Percentiles rank a stretch among this genome's conserved stretches.
Evolutionary conservation across 495 filamentous ascomycete species (phyloP).

Genomic region (Aspergillus campestris): DNA sequence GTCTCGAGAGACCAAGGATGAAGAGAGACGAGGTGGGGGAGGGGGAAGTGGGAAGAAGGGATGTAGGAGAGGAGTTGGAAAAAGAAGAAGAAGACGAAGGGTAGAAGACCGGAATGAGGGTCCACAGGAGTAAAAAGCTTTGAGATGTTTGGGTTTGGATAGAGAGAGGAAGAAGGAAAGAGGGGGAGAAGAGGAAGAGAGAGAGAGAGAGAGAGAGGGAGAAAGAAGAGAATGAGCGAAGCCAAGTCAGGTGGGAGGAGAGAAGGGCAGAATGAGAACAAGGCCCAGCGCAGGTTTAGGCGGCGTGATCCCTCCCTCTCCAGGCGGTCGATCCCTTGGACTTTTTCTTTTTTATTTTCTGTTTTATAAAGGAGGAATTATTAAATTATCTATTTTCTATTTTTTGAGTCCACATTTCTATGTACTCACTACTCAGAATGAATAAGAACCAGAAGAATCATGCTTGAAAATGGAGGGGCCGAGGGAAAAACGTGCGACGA

Average conservation of each 20-base stretch:
- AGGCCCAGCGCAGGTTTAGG: slow-evolving; percentile 18
- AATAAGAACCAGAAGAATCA: too few relatives aligned
- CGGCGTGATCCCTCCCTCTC: slow-evolving; percentile 11
- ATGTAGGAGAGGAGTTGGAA: not conserved
- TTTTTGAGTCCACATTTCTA: too few relatives aligned
- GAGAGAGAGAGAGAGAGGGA: slow-evolving; percentile 5
- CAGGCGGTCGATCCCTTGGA: too few relatives aligned
- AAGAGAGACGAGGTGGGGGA: not conserved
- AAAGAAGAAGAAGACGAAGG: not conserved
- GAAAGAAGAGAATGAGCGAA: slow-evolving; percentile 7
- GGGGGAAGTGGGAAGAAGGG: slow-evolving; percentile 1
- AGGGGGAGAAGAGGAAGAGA: slow-evolving; percentile 1
- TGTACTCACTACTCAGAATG: too few relatives aligned
- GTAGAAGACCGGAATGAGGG: not conserved
- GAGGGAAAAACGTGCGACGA: too few relatives aligned
- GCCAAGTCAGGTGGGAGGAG: slow-evolving; percentile 10
- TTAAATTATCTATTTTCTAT: too few relatives aligned
- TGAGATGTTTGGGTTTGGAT: too few relatives aligned
- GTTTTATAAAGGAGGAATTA: too few relatives aligned
- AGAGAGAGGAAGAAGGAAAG: not conserved
- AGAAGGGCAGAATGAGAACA: too few relatives aligned
- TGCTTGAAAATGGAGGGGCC: not conserved
- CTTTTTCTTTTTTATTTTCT: too few relatives aligned
- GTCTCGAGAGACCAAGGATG: not conserved
- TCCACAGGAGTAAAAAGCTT: too few relatives aligned